phyloP scores from a whole-genome alignment of 208 protist species.

The Blastocrithidia nonstop region DNA sequence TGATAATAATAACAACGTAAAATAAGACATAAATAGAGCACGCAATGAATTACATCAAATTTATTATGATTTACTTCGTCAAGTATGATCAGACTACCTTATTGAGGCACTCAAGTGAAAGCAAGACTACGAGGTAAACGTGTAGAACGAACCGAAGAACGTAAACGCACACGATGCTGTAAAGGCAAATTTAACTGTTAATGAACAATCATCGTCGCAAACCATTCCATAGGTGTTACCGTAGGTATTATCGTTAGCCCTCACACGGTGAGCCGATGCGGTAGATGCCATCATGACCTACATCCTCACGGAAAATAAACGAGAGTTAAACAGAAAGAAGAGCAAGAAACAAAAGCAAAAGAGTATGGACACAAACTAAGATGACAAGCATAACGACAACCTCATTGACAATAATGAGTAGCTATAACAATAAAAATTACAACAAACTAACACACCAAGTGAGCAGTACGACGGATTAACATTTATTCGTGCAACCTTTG shows the following conservation, averaged over 20 bases:
- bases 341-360: too few relatives aligned
- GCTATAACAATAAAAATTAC: background rate
- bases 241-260: slow-evolving; percentile 33
- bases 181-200: background rate
- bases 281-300: slow-evolving; percentile 43
- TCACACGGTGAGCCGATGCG: slow-evolving; percentile 53
- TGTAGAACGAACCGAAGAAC: background rate
- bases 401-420: slow-evolving; percentile 3
- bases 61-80: slow-evolving; percentile 33
- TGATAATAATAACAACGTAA: too few relatives aligned
- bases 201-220: slow-evolving; percentile 10
- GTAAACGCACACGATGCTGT: background rate
- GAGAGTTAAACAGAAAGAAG: too few relatives aligned
- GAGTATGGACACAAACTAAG: too few relatives aligned
- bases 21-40: too few relatives aligned
- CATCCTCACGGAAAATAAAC: slow-evolving; percentile 6
- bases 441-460: background rate
- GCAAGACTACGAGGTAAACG: slow-evolving; percentile 7
- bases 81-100: slow-evolving; percentile 55
- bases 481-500: slow-evolving; percentile 14
- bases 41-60: slow-evolving; percentile 11
- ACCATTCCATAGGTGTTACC: too few relatives aligned
- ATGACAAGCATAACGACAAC: background rate
- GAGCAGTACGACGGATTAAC: background rate
- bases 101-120: slow-evolving; percentile 61